Conservation (phyloP, 2,329 filamentous ascomycete genomes). For the Alternaria angustiovoidea region DNA sequence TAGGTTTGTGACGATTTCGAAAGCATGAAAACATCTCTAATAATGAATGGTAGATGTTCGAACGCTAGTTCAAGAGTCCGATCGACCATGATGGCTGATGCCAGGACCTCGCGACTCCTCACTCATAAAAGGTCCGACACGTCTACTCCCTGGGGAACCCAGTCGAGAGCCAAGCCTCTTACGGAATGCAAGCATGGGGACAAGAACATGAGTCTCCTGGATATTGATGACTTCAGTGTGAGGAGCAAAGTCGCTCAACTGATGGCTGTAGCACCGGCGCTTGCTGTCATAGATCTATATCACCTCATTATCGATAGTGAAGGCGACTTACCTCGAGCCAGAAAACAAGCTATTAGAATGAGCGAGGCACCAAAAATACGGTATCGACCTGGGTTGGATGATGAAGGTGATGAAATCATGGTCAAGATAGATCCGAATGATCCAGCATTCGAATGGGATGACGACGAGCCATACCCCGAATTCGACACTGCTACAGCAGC, state of each 20-base stretch:
- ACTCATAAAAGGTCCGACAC: neutral
- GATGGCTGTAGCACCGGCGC: constrained; percentile 26
- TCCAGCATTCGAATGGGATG: too few species aligned
- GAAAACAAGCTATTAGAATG: constrained; percentile 7
- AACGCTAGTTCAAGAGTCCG: neutral
- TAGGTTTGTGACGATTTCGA: neutral
- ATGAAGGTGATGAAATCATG: too few species aligned
- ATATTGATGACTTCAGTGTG: constrained; percentile 22
- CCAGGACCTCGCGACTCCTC: neutral
- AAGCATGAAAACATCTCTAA: neutral
- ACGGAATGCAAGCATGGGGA: neutral
- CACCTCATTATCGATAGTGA: constrained; percentile 24
- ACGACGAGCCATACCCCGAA: too few species aligned
- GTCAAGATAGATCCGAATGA: too few species aligned
- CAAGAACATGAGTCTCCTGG: constrained; percentile 13
- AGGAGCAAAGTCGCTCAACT: constrained; percentile 27
- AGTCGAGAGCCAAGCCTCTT: too few species aligned
- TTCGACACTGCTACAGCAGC: too few species aligned
- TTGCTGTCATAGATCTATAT: constrained; percentile 27
- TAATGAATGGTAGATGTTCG: neutral
- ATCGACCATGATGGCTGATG: constrained; percentile 4
- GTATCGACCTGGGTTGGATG: too few species aligned
- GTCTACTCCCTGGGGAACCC: neutral
- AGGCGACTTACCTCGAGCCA: constrained; percentile 7
- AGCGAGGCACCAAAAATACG: constrained; percentile 1